Evolutionary conservation across 805 yeast species (phyloP), one percentile per base, ranked within the genome.

Genomic region (Metschnikowia kunwiensis): DNA sequence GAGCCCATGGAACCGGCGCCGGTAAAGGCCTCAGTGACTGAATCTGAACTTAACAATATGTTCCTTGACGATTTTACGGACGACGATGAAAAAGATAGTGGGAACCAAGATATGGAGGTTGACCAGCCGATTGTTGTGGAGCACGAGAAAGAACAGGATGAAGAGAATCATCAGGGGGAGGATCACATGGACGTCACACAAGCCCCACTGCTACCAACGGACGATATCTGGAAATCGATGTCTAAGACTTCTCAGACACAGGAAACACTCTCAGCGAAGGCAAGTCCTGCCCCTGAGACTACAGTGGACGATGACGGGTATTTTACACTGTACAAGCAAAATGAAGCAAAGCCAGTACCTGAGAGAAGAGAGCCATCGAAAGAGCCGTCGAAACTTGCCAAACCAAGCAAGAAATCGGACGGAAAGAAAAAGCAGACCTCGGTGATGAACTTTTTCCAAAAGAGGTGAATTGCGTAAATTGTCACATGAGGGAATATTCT

Each of bases 301-400:
- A 44, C 47, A 1, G 38, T 48, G 11, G 80, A 74, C 43, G 78
- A 71, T 24, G 80, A 75, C 35, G 80, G 80, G 1, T 75, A 65
- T 47, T 55, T 72, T 15, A 68, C 73, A 0, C 67, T 75, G 2
- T 58, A 53, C 31, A 55, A 38, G 31, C 37, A 28, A 20, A 27
- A 24, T 23, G 55, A 54, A 48, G 31, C 36, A 4, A 42, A 34
- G 17, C 30, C 39, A 16, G 36, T 22, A 12, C 38, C 32, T 4
- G 14, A 20, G 21, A 36, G 23, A 23, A 34, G n/a, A n/a, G n/a
- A 16, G 31, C 18, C 28, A 15, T 25, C 23, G n/a, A 36, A 15
- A 11, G 25, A 30, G 25, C 32, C 31, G 20, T 17, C 31, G 9
- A 34, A 34, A 20, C 20, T 9, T 12, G 12, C 25, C 7, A 36